These are phyloP conservation scores for Sclerotinia subarctica DNA, from an alignment of 2,329 filamentous ascomycete species.

Conservation along the genomic window DNA sequence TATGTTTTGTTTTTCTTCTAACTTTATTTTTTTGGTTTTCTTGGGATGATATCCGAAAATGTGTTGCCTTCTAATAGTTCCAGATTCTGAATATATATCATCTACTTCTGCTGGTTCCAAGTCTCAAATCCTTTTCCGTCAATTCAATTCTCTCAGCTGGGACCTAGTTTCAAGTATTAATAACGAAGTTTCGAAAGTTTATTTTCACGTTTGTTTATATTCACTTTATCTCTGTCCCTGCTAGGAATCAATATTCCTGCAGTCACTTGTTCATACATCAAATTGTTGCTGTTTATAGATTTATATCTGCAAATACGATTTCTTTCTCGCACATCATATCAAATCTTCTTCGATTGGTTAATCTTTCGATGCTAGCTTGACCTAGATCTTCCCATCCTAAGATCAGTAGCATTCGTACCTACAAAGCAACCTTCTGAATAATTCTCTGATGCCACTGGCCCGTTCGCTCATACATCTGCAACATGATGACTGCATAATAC, in stretches of 20 bases:
- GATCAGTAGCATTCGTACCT: too few relatives aligned
- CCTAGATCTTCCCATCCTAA: background rate
- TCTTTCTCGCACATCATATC: background rate
- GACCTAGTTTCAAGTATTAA: background rate
- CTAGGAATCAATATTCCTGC: background rate
- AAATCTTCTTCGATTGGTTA: background rate
- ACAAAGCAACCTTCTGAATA: background rate
- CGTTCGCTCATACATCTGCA: background rate
- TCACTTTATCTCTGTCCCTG: background rate
- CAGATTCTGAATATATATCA: background rate
- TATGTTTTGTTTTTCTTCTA: background rate
- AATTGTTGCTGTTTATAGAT: background rate
- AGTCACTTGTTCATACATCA: background rate
- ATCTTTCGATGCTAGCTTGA: background rate
- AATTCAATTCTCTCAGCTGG: background rate
- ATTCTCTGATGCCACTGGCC: background rate
- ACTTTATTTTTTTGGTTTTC: too few relatives aligned
- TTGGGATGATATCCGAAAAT: too few relatives aligned
- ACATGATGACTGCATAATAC: background rate
- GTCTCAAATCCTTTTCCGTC: background rate
- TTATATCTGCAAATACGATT: background rate
- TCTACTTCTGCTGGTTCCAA: background rate
- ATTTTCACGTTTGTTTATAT: background rate
- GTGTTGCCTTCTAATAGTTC: background rate
- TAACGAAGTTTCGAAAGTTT: background rate